Base-by-base conservation (phyloP, 2,329 filamentous ascomycete species). In the Trichophyton schoenleinii region DNA sequence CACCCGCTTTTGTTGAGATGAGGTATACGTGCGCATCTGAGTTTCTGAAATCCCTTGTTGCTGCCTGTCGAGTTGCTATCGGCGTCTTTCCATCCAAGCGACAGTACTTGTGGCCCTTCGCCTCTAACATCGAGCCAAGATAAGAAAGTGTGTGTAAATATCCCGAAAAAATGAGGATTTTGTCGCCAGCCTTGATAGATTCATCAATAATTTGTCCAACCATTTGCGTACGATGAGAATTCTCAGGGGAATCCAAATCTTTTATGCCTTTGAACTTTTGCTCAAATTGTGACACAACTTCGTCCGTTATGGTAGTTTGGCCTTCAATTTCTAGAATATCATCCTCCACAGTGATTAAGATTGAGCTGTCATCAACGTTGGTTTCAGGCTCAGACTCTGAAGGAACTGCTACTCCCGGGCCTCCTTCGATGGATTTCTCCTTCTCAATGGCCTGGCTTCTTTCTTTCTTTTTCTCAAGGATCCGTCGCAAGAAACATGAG, bases 1-100 rank as follows among this genome's bases (percentile, higher is more conserved):
- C 89, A 22, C 91, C 91, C 7, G 91, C 89, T 63, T 74, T 84
- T 0, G 90, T 96, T 0, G 90, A 95, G 61, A 96, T 90, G 1
- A 96, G 76, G 69, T 89, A 89, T 0, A 95, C 78, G 18, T 77
- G 68, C 1, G 71, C 62, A 25, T 84, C 79, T 1, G 74, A 71
- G 1, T 73, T 64, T 0, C 94, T 91, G 78, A 96, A 95, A 0
- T 74, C 69, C 64, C 88, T 88, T 7, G 87, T 82, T 46, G 82
- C 73, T 0, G 72, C 70, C 70, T 90, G 87, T 8, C 91, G 84
- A 48, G 75, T 75, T 0, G 67, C 62, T 46, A 86, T 79, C 0
- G 70, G 68, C 0, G 86, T 87, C 0, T 67, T 72, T 2, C 91
- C 90, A 71, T 95, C 88, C 1, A 96, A 80, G 22, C 87, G 82